These are phyloP conservation scores for Psidium guajava DNA, from an alignment of 345 rosid genomes.

Conservation along the genomic window DNA sequence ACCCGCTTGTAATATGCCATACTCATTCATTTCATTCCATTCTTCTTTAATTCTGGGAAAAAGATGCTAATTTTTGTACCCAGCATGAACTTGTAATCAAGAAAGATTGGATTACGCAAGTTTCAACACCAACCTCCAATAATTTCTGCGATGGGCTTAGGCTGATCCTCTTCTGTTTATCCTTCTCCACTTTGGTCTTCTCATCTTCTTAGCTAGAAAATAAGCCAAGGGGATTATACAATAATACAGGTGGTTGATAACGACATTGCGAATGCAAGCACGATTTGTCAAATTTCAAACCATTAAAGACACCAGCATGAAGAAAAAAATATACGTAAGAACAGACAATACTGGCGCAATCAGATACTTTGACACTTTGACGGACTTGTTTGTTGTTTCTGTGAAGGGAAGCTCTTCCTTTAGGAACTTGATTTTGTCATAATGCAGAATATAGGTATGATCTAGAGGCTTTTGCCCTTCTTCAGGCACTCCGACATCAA, in stretches of 20 bases:
- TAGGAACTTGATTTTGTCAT: background rate
- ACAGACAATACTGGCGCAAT: constrained; percentile 22
- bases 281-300: background rate
- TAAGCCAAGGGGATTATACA: background rate
- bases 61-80: background rate
- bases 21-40: constrained; percentile 44
- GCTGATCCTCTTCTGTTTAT: constrained; percentile 2
- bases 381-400: constrained; percentile 26
- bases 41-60: constrained; percentile 51
- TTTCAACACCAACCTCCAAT: constrained; percentile 32
- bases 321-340: background rate
- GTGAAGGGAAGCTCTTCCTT: constrained; percentile 1
- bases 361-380: constrained; percentile 21
- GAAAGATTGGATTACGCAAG: background rate
- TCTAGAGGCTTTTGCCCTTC: constrained; percentile 9
- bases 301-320: background rate
- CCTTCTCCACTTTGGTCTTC: constrained; percentile 13
- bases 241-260: background rate
- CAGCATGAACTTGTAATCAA: background rate
- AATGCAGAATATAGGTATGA: background rate
- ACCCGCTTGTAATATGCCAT: constrained; percentile 20
- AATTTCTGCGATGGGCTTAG: constrained; percentile 47
- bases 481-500: constrained; percentile 56
- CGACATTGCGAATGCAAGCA: background rate
- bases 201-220: constrained; percentile 8